Evolutionary conservation across 805 yeast species (phyloP).

Genomic region (Lachancea fermentati): DNA sequence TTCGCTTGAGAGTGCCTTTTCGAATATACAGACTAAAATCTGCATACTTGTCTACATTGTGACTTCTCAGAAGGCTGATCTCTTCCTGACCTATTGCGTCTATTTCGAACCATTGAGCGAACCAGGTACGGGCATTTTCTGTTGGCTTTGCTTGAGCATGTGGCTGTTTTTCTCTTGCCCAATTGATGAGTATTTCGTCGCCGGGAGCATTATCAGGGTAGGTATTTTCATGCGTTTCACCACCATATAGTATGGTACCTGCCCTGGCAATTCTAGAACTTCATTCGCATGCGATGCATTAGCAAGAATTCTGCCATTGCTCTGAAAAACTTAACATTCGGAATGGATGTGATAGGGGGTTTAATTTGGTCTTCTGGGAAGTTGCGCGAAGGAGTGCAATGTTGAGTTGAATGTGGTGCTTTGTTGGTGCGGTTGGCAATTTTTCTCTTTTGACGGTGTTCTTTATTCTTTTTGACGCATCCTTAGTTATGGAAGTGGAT

Average conservation of each 20-base stretch:
- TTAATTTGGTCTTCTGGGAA: too few relatives aligned
- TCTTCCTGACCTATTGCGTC: neutral
- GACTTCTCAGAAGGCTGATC: neutral
- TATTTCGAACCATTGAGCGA: neutral
- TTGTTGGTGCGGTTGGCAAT: neutral
- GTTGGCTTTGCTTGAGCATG: neutral
- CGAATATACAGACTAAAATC: neutral
- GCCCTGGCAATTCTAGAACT: neutral
- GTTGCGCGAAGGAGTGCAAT: neutral
- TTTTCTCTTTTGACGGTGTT: neutral
- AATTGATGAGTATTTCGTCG: conserved; percentile 10
- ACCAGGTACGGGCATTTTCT: too few relatives aligned
- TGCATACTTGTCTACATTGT: too few relatives aligned
- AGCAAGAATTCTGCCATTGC: too few relatives aligned
- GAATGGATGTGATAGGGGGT: too few relatives aligned
- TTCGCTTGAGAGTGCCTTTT: neutral
- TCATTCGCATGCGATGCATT: too few relatives aligned
- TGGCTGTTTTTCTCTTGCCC: conserved; percentile 1
- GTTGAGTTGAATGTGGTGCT: neutral
- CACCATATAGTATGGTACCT: conserved; percentile 27
- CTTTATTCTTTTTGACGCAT: neutral
- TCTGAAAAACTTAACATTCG: too few relatives aligned
- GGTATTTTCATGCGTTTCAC: conserved; percentile 22
- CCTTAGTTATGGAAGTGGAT: neutral
- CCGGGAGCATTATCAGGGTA: conserved; percentile 6